A percentile compares a stretch with the other conserved stretches of the same genome.
phyloP scores from a whole-genome alignment of 495 filamentous ascomycete genomes.

The Lophiotrema nucula region DNA sequence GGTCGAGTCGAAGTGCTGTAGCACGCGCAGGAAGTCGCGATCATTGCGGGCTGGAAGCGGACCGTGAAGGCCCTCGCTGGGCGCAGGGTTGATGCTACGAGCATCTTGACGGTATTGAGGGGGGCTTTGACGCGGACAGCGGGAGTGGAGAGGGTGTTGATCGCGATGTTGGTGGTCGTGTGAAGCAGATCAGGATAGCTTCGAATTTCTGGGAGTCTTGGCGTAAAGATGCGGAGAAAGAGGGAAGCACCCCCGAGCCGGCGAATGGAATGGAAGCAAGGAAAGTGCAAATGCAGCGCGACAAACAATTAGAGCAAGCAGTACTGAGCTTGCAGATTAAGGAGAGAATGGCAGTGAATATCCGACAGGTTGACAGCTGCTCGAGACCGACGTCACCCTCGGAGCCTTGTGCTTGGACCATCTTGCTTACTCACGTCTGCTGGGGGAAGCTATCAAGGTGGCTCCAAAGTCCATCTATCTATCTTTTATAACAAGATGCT shows the following conservation, averaged over 20 bases:
- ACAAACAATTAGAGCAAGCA: no score
- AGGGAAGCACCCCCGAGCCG: no score
- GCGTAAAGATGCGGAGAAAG: neutral
- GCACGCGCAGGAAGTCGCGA: conserved; percentile 20
- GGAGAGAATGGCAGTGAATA: neutral
- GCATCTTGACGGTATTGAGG: conserved; percentile 19
- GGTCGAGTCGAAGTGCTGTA: conserved; percentile 22
- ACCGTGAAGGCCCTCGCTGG: conserved; percentile 14
- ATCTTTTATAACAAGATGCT: no score
- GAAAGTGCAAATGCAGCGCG: no score
- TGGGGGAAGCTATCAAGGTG: no score
- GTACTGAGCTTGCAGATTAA: neutral
- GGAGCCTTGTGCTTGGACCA: neutral
- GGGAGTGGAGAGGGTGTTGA: neutral
- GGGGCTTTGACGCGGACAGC: conserved; percentile 14
- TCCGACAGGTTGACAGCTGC: neutral
- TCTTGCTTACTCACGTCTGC: neutral
- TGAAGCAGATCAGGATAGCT: conserved; percentile 17
- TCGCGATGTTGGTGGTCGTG: neutral
- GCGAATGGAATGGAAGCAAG: no score
- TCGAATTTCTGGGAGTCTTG: conserved; percentile 14
- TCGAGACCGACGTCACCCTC: neutral
- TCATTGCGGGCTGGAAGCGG: conserved; percentile 19
- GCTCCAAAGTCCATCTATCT: no score
- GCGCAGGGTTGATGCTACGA: conserved; percentile 19